Evolutionary conservation across 108 stramenopile species (phyloP), one percentile per base, ranked within the genome.

Genomic region (Cyclostephanos tholiformis): DNA sequence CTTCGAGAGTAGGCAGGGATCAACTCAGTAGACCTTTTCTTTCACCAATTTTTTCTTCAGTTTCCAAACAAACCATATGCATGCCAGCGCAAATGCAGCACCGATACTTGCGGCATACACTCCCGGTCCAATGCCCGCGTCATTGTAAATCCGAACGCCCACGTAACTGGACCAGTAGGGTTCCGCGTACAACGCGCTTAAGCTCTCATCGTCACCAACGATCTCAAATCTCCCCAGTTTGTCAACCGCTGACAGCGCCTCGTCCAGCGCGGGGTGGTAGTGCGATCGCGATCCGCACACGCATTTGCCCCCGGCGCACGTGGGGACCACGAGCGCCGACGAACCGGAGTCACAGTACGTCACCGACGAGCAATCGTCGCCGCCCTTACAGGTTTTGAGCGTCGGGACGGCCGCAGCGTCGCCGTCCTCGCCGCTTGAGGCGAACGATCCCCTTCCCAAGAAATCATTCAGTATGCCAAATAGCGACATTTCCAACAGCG

Each of bases 261-360:
- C 88, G 60, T 95, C 94, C 5, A 95, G 49, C 27, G 91, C 94
- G 10, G 86, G 67, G 65, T 95, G 94, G 56, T 87, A 95, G 57
- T 83, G 86, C 10, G 88, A 88, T 50, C 91, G 79, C 20, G 81
- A 79, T 56, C 94, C 91, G 29, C 91, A 91, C 46, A 91, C 87
- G 36, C 85, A 82, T 9, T 62, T 60, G 0, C 80, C 78, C 44
- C 88, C 84, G 6, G 89, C 86, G 52, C 94, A 95, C 4, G 71
- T 79, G 5, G 78, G 71, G 16, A 85, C 75, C 11, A 87, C 84
- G 6, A 57, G 44, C 36, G 90, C 85, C 19, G 81, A 65, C 13
- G 48, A 22, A 3, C 36, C 39, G 27, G 79, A 63, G 52, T 51
- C 46, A 72, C 93, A 94, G 67, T 90, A 94, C 2, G 65, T 51